These are phyloP conservation scores for Leccinum olivaceopallidum DNA, from an alignment of 768 basidiomycete genomes.

Conservation along the genomic window DNA sequence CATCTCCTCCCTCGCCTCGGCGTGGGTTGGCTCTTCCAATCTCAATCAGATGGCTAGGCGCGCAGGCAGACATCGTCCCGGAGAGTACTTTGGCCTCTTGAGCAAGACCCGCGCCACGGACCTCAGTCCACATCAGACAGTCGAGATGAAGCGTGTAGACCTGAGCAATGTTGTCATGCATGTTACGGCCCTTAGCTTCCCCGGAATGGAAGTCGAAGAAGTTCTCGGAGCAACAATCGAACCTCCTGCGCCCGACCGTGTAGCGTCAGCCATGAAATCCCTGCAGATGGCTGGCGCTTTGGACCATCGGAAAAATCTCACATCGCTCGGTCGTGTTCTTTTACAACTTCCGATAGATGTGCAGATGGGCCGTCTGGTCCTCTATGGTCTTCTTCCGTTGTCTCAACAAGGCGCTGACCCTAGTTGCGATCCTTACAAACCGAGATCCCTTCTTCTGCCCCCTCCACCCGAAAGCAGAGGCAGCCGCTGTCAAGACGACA, in stretches of 20 bases:
- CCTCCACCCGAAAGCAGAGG: slow-evolving; percentile 68
- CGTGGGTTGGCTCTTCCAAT: slow-evolving; percentile 91
- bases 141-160: slow-evolving; percentile 94
- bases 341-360: slow-evolving; percentile 89
- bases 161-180: slow-evolving; percentile 95
- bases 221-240: slow-evolving; percentile 86
- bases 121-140: slow-evolving; percentile 80
- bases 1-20: slow-evolving; percentile 85
- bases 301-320: slow-evolving; percentile 71
- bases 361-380: slow-evolving; percentile 84
- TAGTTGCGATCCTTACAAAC: slow-evolving; percentile 89
- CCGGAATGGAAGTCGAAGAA: slow-evolving; percentile 82
- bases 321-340: slow-evolving; percentile 84
- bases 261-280: slow-evolving; percentile 75
- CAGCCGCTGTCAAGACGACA: slow-evolving; percentile 68
- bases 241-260: slow-evolving; percentile 76
- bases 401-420: slow-evolving; percentile 80
- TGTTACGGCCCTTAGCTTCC: slow-evolving; percentile 90
- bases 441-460: slow-evolving; percentile 91
- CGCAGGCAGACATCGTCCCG: slow-evolving; percentile 87
- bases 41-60: slow-evolving; percentile 90
- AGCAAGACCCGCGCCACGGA: slow-evolving; percentile 57
- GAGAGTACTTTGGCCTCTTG: slow-evolving; percentile 88
- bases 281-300: slow-evolving; percentile 88
- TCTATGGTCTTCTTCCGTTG: slow-evolving; percentile 94